A percentile compares a stretch with the other conserved stretches of the same genome.
Conservation (phyloP, 2,329 filamentous ascomycete genomes). For the Colletotrichum musicola region DNA sequence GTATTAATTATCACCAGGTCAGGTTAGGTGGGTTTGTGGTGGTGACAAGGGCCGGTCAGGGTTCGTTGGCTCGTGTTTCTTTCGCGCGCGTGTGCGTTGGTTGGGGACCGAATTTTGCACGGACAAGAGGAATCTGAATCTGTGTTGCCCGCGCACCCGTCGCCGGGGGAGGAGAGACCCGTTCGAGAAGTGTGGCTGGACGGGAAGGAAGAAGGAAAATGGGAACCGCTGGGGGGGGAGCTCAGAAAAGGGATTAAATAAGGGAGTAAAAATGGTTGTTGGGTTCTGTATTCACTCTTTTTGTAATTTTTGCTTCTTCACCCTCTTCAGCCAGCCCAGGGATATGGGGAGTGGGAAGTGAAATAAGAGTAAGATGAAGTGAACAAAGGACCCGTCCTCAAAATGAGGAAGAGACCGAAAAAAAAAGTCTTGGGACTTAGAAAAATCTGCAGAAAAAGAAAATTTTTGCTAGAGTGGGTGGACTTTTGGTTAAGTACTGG, state of each 20-base stretch:
- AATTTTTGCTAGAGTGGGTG: slow-evolving; percentile 29
- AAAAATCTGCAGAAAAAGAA: slow-evolving; percentile 32
- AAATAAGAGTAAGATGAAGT: not conserved
- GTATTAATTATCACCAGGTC: slow-evolving; percentile 29
- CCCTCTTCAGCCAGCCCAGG: slow-evolving; percentile 26
- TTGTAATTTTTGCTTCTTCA: slow-evolving; percentile 1
- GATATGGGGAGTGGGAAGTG: slow-evolving; percentile 28
- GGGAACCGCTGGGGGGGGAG: slow-evolving; percentile 2
- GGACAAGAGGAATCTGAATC: slow-evolving; percentile 17
- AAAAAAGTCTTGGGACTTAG: slow-evolving; percentile 24
- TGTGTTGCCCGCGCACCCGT: slow-evolving; percentile 26
- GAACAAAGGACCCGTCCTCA: not conserved
- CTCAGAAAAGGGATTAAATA: slow-evolving; percentile 23
- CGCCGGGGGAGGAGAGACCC: slow-evolving; percentile 24
- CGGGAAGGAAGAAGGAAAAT: slow-evolving; percentile 2
- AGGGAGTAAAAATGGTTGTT: slow-evolving; percentile 1
- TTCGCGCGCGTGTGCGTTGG: slow-evolving; percentile 2
- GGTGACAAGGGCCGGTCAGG: not conserved
- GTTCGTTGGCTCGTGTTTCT: slow-evolving; percentile 10
- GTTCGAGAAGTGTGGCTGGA: slow-evolving; percentile 20
- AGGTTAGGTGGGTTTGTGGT: slow-evolving; percentile 26
- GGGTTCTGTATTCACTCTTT: too few relatives aligned
- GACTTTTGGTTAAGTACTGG: slow-evolving; percentile 39
- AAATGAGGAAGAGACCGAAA: not conserved
- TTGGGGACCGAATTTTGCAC: slow-evolving; percentile 12